Percentiles rank a stretch among this genome's conserved stretches.
Evolutionary conservation across 208 protist genomes (phyloP).

Genomic region (Trypanosoma rangeli): DNA sequence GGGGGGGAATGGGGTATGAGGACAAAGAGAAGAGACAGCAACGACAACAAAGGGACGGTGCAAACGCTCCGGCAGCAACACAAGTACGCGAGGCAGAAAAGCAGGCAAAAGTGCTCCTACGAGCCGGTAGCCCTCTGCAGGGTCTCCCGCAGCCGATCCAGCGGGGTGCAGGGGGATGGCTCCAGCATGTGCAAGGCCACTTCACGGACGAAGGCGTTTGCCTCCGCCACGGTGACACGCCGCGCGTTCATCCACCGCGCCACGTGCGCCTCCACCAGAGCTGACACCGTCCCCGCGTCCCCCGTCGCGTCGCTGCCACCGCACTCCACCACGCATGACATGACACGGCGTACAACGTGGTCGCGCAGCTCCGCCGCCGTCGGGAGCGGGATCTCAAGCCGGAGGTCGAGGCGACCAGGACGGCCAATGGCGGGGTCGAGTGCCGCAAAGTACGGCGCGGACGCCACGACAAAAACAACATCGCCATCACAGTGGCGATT

Average conservation of each 20-base stretch:
- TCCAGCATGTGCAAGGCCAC: constrained; percentile 26
- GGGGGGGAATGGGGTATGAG: neutral
- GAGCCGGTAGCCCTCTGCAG: neutral
- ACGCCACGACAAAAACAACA: constrained; percentile 83
- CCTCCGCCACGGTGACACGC: constrained; percentile 23
- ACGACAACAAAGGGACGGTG: neutral
- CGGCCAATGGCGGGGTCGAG: constrained; percentile 86
- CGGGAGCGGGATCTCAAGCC: constrained; percentile 53
- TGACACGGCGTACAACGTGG: constrained; percentile 20
- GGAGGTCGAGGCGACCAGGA: constrained; percentile 85
- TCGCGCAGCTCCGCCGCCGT: constrained; percentile 7
- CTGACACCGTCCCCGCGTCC: constrained; percentile 19
- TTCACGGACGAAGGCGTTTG: constrained; percentile 33
- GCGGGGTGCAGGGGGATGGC: neutral
- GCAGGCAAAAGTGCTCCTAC: neutral
- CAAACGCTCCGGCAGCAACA: neutral
- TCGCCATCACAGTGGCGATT: constrained; percentile 12
- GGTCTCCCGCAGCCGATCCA: constrained; percentile 12
- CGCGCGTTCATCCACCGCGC: constrained; percentile 3
- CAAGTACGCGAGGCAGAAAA: neutral
- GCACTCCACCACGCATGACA: constrained; percentile 2
- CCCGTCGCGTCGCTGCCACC: neutral
- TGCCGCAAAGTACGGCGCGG: constrained; percentile 48
- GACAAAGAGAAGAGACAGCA: constrained; percentile 1
- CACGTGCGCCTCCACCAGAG: constrained; percentile 20